These are phyloP conservation scores for Neoboletus brunneissimus DNA, from an alignment of 768 basidiomycete genomes.

Conservation along the genomic window DNA sequence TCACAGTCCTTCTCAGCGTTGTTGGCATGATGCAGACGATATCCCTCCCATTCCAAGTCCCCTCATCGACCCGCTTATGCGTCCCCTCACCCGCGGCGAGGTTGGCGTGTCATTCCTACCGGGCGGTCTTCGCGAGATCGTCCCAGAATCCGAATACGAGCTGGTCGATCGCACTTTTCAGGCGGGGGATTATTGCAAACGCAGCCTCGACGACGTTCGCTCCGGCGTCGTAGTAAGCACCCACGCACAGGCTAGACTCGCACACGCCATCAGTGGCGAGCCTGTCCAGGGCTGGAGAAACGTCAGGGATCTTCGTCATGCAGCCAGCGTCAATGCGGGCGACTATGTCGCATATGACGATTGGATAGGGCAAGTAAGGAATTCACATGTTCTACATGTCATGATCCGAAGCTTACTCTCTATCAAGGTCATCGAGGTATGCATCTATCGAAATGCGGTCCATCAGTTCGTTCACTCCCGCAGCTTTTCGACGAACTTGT, in stretches of 20 bases:
- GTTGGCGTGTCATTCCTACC: slow-evolving; percentile 74
- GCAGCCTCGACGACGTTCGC: slow-evolving; percentile 65
- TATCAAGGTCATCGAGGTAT: slow-evolving; percentile 71
- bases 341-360: slow-evolving; percentile 81
- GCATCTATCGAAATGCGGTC: slow-evolving; percentile 14
- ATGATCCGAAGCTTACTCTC: slow-evolving; percentile 11
- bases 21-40: slow-evolving; percentile 88
- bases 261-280: slow-evolving; percentile 69
- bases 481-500: slow-evolving; percentile 84
- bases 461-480: slow-evolving; percentile 12
- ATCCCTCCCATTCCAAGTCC: slow-evolving; percentile 41
- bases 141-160: slow-evolving; percentile 62
- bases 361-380: slow-evolving; percentile 85
- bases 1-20: slow-evolving; percentile 52
- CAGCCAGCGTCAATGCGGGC: slow-evolving; percentile 64
- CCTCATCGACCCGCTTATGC: slow-evolving; percentile 66
- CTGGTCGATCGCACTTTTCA: slow-evolving; percentile 78
- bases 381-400: slow-evolving; percentile 7
- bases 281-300: slow-evolving; percentile 62
- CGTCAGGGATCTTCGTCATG: slow-evolving; percentile 53
- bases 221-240: slow-evolving; percentile 73
- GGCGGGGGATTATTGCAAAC: slow-evolving; percentile 80
- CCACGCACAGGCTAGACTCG: slow-evolving; percentile 61
- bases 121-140: slow-evolving; percentile 58
- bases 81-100: slow-evolving; percentile 74